These are phyloP conservation scores for Cunninghamia lanceolata DNA, from an alignment of 75 land plant genomes.

Conservation along the genomic window DNA sequence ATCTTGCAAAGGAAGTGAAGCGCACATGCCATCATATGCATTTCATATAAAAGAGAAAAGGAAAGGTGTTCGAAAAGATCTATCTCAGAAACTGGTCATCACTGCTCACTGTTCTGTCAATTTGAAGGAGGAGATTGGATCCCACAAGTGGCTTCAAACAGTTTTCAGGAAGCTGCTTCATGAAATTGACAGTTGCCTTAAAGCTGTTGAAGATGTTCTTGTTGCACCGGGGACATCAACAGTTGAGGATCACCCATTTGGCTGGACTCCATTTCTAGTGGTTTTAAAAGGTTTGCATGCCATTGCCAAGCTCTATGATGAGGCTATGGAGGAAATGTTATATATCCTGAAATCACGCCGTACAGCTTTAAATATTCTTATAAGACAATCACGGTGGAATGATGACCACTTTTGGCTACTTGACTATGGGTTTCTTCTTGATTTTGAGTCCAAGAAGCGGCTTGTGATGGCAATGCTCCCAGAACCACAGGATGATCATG, in stretches of 20 bases:
- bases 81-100: not conserved
- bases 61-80: conserved; percentile 8
- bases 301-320: conserved; percentile 59
- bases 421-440: conserved; percentile 42
- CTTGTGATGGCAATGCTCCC: conserved; percentile 72
- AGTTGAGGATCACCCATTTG: conserved; percentile 19
- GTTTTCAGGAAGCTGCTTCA: conserved; percentile 50
- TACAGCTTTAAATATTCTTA: conserved; percentile 44
- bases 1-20: conserved; percentile 27
- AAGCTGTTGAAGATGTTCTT: conserved; percentile 33
- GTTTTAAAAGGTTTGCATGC: conserved; percentile 69
- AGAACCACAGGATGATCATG: conserved; percentile 67
- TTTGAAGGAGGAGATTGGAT: conserved; percentile 33
- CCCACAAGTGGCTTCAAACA: conserved; percentile 34
- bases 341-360: conserved; percentile 35
- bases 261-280: conserved; percentile 55
- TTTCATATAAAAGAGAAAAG: conserved; percentile 17
- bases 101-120: not conserved
- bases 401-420: conserved; percentile 68
- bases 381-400: conserved; percentile 47
- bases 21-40: conserved; percentile 3
- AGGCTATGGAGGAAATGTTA: conserved; percentile 42
- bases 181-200: conserved; percentile 49
- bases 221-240: conserved; percentile 9
- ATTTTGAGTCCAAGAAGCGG: conserved; percentile 64